Evolutionary conservation across 805 yeast genomes (phyloP), one percentile per base, ranked within the genome.

Genomic region (Sugiyamaella smithiae): DNA sequence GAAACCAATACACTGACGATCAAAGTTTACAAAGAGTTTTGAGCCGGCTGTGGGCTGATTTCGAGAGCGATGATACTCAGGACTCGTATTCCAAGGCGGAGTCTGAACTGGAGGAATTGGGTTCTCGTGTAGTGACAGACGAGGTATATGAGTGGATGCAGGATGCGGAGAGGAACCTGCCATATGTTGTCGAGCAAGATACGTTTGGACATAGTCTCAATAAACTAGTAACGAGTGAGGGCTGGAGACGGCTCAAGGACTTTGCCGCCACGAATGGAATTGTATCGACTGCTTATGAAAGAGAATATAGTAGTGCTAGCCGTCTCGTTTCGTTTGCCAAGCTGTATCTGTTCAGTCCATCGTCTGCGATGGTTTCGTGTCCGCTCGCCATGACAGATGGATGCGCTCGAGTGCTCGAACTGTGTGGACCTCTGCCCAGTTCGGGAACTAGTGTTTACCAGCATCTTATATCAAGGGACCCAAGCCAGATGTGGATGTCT

Each of bases 361-460:
- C 67, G 1, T 62, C 67, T 3, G 67, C 66, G 1, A 46, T 64
- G 16, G 63, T 58, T 24, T 44, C 62, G 17, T 63, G 67, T 40
- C 67, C 67, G 1, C 46, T 63, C 14, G 66, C 67, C n/a, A 63
- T 63, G 67, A 62, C 67, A 2, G 67, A 63, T 45, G 67, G 67
- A 7, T 62, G 62, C 29, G 67, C 67, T 1, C 51, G 64, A 5
- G 60, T 64, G 23, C 46, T 63, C 41, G 66, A 60, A 36, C 24
- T 52, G 22, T 26, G 50, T 22, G 37, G 45, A 24, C 31, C 41
- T 5, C 20, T 40, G 14, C 16, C 28, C 14, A 28, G 35, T 17
- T 40, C 32, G 8, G 29, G 22, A n/a, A 48, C 16, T 12, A 43
- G 33, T n/a, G 56, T 54, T 5, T 60, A 45, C 28, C 45, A 50